Evolutionary conservation across 495 filamentous ascomycete species (phyloP), one percentile per base, ranked within the genome.

Genomic region (Hyaloscypha bicolor): DNA sequence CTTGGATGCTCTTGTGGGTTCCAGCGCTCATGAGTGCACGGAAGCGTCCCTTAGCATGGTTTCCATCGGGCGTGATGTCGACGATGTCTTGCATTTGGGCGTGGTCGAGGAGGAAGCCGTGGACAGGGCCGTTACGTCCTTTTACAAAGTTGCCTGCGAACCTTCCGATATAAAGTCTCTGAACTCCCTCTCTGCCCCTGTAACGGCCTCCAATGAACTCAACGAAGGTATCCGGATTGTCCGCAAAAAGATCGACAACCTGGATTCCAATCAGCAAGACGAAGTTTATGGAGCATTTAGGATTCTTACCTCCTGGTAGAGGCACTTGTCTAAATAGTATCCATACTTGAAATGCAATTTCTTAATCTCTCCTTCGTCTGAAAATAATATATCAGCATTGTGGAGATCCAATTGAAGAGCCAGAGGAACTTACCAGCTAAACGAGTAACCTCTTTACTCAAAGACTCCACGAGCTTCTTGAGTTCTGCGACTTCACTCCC

Each of bases 301-400:
- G 11, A 21, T 35, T 51, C 74, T 60, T 62, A 78, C 82, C 74
- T 86, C 80, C 64, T 85, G 79, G 76, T 86, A 86, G 1, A 85
- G 76, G 65, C 84, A 86, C 60, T 86, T 86, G 75, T 86, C 84
- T 52, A 86, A 79, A 69, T 86, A 86, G 74, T 86, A 86, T 59
- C 84, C 84, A 70, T 86, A 86, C 69, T 84, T 85, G 78, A 77
- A 79, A 68, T 85, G 83, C 6, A 80, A 74, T 66, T 86, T 85
- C 68, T 81, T 79, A 39, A 85, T 78, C 69, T 85, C 83, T 37
- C 76, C 75, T 66, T 83, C 79, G 55, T 82, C 81, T 79, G 37
- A 51, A 9, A 39, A 29, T 60, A 6, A 37, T 35, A 29, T 65
- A 58, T 52, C 55, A 60, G 71, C 66, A 60, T 63, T 22, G 4